phyloP scores from a whole-genome alignment of 2,329 filamentous ascomycete species.

The Sclerotinia minor region DNA sequence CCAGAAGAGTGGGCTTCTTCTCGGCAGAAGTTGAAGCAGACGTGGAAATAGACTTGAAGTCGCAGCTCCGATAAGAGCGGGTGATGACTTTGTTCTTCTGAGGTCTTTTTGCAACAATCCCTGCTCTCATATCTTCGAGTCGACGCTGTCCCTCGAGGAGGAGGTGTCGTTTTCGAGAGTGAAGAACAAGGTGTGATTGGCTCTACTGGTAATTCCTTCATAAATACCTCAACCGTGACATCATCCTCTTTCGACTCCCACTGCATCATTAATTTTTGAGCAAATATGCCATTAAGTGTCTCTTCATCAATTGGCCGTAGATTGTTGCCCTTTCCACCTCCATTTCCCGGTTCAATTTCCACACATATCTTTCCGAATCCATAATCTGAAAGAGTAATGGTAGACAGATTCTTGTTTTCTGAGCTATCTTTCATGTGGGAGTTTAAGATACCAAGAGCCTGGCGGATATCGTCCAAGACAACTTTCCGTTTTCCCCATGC shows the following conservation, averaged over 20 bases:
- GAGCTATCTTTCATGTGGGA: slow-evolving; percentile 39
- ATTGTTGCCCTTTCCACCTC: slow-evolving; percentile 34
- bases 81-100: slow-evolving; percentile 43
- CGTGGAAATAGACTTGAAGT: slow-evolving; percentile 26
- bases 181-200: slow-evolving; percentile 54
- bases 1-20: slow-evolving; percentile 66
- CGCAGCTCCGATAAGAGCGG: slow-evolving; percentile 5
- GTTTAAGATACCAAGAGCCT: slow-evolving; percentile 63
- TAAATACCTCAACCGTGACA: slow-evolving; percentile 45
- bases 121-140: slow-evolving; percentile 67
- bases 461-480: slow-evolving; percentile 63
- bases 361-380: slow-evolving; percentile 59
- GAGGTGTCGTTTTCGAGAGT: slow-evolving; percentile 54
- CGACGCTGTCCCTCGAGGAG: slow-evolving; percentile 65
- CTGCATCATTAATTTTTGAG: slow-evolving; percentile 50
- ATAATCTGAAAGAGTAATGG: slow-evolving; percentile 51
- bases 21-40: slow-evolving; percentile 33
- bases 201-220: slow-evolving; percentile 57
- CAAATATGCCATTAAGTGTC: slow-evolving; percentile 56
- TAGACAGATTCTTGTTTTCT: slow-evolving; percentile 42
- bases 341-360: slow-evolving; percentile 47
- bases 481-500: slow-evolving; percentile 73
- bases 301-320: slow-evolving; percentile 51
- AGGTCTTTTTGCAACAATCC: slow-evolving; percentile 54
- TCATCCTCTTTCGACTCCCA: slow-evolving; percentile 43